Evolutionary conservation across 116 monocot species (phyloP).

Genomic region (Posidonia oceanica): DNA sequence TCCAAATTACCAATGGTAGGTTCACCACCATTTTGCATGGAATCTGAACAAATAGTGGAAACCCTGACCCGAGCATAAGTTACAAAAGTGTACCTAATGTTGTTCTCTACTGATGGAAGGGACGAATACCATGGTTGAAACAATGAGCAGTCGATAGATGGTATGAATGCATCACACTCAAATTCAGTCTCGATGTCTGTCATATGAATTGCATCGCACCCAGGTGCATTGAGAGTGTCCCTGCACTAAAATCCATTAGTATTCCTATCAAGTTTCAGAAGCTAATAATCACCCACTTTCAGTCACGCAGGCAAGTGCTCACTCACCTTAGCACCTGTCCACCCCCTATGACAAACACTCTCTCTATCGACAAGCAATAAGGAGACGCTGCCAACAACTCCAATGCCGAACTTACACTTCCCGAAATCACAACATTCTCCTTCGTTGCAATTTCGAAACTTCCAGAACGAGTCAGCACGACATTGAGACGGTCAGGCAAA

Average conservation of each 20-base stretch:
- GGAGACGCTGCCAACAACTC: slow-evolving; percentile 65
- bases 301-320: background rate
- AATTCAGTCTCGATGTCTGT: slow-evolving; percentile 68
- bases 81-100: slow-evolving; percentile 60
- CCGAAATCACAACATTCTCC: slow-evolving; percentile 76
- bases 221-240: slow-evolving; percentile 66
- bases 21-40: slow-evolving; percentile 31
- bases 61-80: slow-evolving; percentile 66
- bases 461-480: slow-evolving; percentile 79
- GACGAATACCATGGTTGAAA: slow-evolving; percentile 94
- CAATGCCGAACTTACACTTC: slow-evolving; percentile 73
- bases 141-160: slow-evolving; percentile 47
- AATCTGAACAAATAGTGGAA: slow-evolving; percentile 10
- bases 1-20: slow-evolving; percentile 7
- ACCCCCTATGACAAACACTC: slow-evolving; percentile 91
- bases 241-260: slow-evolving; percentile 26
- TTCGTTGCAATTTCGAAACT: slow-evolving; percentile 69
- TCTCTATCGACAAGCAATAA: slow-evolving; percentile 79
- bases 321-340: slow-evolving; percentile 73
- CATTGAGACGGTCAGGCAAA: slow-evolving; percentile 75
- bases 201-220: slow-evolving; percentile 83
- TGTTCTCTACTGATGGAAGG: slow-evolving; percentile 60
- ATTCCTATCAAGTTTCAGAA: background rate
- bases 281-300: background rate
- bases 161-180: slow-evolving; percentile 89